phyloP scores from a whole-genome alignment of 345 rosid species.

The Citrus mangshanensis region DNA sequence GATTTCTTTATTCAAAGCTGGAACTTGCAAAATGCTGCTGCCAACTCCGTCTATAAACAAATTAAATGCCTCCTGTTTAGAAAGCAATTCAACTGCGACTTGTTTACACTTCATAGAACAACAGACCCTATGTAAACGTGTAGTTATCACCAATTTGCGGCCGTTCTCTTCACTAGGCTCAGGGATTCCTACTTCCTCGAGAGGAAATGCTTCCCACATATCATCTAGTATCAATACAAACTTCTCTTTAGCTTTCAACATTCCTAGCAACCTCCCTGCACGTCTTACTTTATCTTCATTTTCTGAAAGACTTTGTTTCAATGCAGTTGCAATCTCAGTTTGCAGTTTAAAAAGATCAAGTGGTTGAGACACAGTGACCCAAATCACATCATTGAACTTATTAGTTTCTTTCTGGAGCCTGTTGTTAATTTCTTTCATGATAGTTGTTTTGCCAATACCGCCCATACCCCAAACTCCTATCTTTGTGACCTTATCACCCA shows the following conservation, averaged over 20 bases:
- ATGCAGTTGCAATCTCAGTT: not conserved
- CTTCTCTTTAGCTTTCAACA: not conserved
- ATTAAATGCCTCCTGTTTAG: not conserved
- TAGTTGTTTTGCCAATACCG: no score
- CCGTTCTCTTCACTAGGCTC: not conserved
- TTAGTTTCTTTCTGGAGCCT: accelerated
- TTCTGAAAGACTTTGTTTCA: no score
- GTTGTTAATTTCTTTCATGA: no score
- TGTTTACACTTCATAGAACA: not conserved
- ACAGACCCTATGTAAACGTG: not conserved
- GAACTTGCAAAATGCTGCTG: not conserved
- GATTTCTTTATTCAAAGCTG: not conserved
- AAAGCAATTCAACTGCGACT: slow-evolving; percentile 2
- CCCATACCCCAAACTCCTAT: no score
- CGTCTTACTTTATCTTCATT: not conserved
- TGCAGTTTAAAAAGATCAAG: not conserved
- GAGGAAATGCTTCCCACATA: not conserved
- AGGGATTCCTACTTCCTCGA: slow-evolving; percentile 13
- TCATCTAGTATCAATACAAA: not conserved
- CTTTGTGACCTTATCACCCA: no score
- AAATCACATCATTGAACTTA: no score
- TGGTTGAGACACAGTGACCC: not conserved
- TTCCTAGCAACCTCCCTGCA: not conserved
- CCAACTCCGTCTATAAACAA: no score
- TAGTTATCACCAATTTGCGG: not conserved